These are phyloP conservation scores for Tylopilus subfusipes DNA, from an alignment of 768 basidiomycete species.

Conservation along the genomic window DNA sequence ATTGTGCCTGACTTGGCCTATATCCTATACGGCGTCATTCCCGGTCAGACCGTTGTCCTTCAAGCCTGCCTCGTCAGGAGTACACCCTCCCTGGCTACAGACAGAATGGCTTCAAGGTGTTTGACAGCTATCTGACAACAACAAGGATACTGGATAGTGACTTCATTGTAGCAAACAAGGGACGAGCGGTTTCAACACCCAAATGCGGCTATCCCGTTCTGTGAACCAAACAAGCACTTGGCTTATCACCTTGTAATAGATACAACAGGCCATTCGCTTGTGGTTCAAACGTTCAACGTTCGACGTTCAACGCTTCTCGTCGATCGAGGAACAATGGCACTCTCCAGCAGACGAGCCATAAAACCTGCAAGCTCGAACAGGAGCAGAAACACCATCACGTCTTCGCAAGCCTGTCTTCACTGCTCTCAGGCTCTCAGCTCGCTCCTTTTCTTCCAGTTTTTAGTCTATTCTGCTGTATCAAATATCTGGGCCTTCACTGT, in stretches of 20 bases:
- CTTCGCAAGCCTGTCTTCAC: not conserved
- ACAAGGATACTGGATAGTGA: not conserved
- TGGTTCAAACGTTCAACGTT: slow-evolving; percentile 1
- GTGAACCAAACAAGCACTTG: not conserved
- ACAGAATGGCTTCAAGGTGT: too few species aligned
- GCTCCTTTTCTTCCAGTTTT: not conserved
- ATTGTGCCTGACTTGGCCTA: too few species aligned
- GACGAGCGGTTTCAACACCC: not conserved
- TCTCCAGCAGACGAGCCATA: slow-evolving; percentile 14
- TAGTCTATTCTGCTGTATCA: slow-evolving; percentile 17
- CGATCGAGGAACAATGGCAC: slow-evolving; percentile 17
- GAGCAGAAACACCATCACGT: not conserved
- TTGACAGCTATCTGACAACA: not conserved
- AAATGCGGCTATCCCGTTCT: slow-evolving; percentile 8
- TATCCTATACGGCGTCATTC: too few species aligned
- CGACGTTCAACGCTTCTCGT: not conserved
- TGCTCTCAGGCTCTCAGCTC: not conserved
- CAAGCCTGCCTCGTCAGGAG: too few species aligned
- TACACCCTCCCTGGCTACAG: too few species aligned
- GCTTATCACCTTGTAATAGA: slow-evolving; percentile 3
- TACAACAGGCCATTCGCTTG: slow-evolving; percentile 14
- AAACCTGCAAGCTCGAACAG: slow-evolving; percentile 7
- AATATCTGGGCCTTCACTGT: slow-evolving; percentile 8
- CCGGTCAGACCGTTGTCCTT: too few species aligned
- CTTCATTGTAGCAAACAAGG: not conserved